Evolutionary conservation across 2,329 filamentous ascomycete species (phyloP), one percentile per base, ranked within the genome.

Genomic region (Lizonia empirigonia): DNA sequence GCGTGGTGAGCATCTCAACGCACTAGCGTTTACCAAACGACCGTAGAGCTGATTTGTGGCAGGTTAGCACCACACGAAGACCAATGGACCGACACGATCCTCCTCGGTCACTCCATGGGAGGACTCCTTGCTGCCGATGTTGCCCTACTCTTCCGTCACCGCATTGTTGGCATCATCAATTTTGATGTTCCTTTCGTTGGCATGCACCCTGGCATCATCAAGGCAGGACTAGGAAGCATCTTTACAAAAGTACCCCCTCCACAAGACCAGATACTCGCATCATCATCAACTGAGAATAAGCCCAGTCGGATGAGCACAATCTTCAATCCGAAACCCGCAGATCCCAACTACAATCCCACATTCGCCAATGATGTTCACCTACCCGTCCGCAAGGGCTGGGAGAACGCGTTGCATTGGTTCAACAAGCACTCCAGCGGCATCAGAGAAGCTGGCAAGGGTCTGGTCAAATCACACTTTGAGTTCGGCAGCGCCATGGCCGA

Each of bases 51-150:
- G 27, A 62, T 29, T 19, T 24, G 4, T 37, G n/a, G 33, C 51
- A 85, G 82, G 90, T 78, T 96, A 23, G 78, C 82, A 50, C 90
- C 90, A 6, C 90, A 95, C 63, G 88, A 93, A 70, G 83, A 83
- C 22, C 76, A 80, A 4, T 82, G 78, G 16, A 91, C 90, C 1
- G 92, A 97, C 76, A 80, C 95, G 2, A 80, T 97, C 16, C 79
- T 97, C 3, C 78, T 96, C 2, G 91, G 92, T 1, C 92, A 96
- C 71, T 95, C 90, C 33, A 93, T 97, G 85, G 92, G 92, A 13
- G 92, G 92, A 1, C 79, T 97, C 19, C 73, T 97, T 20, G 84
- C 88, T 20, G 90, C 89, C 1, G 92, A 97, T 63, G 83, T 95
- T 20, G 85, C 85, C 2, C 76, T 96, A 35, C 81, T 88, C 70